phyloP scores from a whole-genome alignment of 139 green algal species.

The Microglena sp. region DNA sequence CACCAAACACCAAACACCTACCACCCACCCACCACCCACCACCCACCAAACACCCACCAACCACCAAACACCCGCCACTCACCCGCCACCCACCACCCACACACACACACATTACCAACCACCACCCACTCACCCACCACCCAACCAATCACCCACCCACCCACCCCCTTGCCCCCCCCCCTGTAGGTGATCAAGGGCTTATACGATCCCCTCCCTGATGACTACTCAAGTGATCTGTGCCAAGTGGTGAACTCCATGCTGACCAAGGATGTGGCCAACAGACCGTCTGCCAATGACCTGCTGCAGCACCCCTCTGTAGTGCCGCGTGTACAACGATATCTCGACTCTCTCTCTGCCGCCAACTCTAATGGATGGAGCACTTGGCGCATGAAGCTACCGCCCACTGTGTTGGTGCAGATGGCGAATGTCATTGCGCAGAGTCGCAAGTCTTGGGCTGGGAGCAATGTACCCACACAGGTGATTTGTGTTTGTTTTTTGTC shows the following conservation, averaged over 20 bases:
- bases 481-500: no score
- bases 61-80: no score
- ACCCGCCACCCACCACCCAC: not conserved
- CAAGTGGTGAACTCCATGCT: conserved; percentile 27
- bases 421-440: not conserved
- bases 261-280: conserved; percentile 14
- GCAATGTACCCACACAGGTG: not conserved
- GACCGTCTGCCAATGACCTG: conserved; percentile 21
- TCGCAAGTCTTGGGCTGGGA: not conserved
- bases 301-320: conserved; percentile 21
- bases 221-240: conserved; percentile 15
- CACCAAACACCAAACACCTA: no score
- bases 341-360: conserved; percentile 22
- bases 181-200: conserved; percentile 25
- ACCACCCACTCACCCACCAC: not conserved
- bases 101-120: conserved; percentile 1
- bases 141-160: not conserved
- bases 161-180: not conserved
- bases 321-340: conserved; percentile 15
- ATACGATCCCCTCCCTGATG: conserved; percentile 25
- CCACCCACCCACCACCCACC: no score
- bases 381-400: conserved; percentile 39
- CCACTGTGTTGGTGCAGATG: conserved; percentile 10
- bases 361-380: conserved; percentile 24
- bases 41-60: no score